Percentiles rank a stretch among this genome's conserved stretches.
Evolutionary conservation across 2,329 filamentous ascomycete genomes (phyloP).

Genomic region (Colletotrichum viniferum): DNA sequence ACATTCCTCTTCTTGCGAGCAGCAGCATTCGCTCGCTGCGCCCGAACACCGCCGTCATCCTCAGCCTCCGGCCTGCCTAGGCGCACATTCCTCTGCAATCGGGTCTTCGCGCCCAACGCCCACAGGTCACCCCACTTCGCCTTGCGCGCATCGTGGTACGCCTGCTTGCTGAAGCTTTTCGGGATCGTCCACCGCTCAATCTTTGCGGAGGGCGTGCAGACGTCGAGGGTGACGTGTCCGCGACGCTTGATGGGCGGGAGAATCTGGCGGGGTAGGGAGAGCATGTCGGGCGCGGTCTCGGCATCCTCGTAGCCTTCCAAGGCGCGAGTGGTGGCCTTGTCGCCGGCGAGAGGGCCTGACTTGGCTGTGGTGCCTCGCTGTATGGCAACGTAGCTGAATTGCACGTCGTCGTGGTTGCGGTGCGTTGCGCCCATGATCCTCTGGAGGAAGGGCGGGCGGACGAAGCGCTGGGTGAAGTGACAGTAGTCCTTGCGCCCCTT

Average conservation of each 20-base stretch:
- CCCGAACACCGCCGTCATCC: conserved; percentile 52
- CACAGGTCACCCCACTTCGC: conserved; percentile 91
- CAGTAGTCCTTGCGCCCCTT: conserved; percentile 87
- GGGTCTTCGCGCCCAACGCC: conserved; percentile 92
- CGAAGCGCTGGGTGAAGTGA: conserved; percentile 87
- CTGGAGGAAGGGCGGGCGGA: conserved; percentile 82
- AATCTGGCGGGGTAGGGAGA: conserved; percentile 79
- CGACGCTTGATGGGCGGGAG: conserved; percentile 84
- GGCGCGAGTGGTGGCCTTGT: conserved; percentile 65
- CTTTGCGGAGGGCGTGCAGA: conserved; percentile 85
- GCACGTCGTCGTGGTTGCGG: conserved; percentile 86
- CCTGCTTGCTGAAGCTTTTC: conserved; percentile 77
- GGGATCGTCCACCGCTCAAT: conserved; percentile 96
- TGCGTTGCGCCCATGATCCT: conserved; percentile 70
- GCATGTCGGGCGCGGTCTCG: conserved; percentile 51
- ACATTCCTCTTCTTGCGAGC: conserved; percentile 40
- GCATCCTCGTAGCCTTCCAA: conserved; percentile 73
- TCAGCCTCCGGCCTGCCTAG: conserved; percentile 53
- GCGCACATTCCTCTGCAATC: conserved; percentile 65
- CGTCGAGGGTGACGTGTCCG: conserved; percentile 86
- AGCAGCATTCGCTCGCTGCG: conserved; percentile 28
- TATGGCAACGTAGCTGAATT: conserved; percentile 88
- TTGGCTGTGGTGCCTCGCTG: conserved; percentile 68
- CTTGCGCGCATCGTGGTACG: conserved; percentile 93
- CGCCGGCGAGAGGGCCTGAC: conserved; percentile 46